Evolutionary conservation across 257 asterid species (phyloP).

Genomic region (Capsicum pubescens): DNA sequence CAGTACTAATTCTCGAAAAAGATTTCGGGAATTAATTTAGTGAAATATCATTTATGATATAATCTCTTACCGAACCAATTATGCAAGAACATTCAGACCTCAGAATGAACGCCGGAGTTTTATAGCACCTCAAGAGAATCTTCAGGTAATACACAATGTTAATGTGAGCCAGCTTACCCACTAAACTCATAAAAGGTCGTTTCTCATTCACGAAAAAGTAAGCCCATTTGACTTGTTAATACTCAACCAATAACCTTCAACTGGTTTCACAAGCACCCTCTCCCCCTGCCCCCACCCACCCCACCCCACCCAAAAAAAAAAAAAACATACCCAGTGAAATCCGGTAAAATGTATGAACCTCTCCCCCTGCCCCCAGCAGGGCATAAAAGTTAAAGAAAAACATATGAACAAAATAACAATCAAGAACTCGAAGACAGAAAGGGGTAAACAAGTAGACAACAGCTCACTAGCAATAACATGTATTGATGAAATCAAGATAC

Average conservation of each 20-base stretch:
- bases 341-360: too few species aligned
- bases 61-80: not conserved
- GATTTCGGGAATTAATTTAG: not conserved
- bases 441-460: too few species aligned
- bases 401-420: not conserved
- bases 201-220: not conserved
- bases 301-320: too few species aligned
- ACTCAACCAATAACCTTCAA: not conserved
- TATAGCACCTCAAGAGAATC: slow-evolving; percentile 7
- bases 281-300: not conserved
- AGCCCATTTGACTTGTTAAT: not conserved
- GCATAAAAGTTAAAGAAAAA: not conserved
- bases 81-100: not conserved
- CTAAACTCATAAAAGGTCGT: slow-evolving; percentile 12
- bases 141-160: not conserved
- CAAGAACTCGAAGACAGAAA: slow-evolving; percentile 6
- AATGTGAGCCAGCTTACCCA: slow-evolving; percentile 6
- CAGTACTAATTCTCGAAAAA: too few species aligned
- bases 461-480: not conserved
- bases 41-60: slow-evolving; percentile 5
- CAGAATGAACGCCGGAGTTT: not conserved
- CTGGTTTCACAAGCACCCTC: slow-evolving; percentile 3
- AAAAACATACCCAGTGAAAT: too few species aligned
- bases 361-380: not conserved
- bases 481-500: slow-evolving; percentile 19